phyloP scores from a whole-genome alignment of 306 rosid species.

The Albizia julibrissin region DNA sequence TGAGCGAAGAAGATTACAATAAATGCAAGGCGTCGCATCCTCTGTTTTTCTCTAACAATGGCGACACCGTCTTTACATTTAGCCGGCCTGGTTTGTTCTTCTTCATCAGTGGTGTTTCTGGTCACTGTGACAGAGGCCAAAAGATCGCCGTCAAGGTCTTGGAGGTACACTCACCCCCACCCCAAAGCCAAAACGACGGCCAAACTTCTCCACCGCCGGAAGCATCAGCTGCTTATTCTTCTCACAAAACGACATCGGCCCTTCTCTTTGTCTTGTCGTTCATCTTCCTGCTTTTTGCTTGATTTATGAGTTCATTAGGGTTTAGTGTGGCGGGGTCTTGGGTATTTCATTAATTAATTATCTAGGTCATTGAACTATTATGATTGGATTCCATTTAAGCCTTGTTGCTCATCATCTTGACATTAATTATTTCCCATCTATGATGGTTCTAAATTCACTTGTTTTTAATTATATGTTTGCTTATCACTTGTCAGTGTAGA shows the following conservation, averaged over 20 bases:
- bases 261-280: slow-evolving; percentile 28
- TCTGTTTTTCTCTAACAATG: slow-evolving; percentile 65
- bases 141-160: slow-evolving; percentile 70
- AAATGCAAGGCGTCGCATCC: slow-evolving; percentile 65
- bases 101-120: slow-evolving; percentile 82
- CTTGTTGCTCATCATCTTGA: background rate
- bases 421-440: background rate
- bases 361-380: background rate
- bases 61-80: slow-evolving; percentile 46
- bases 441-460: background rate
- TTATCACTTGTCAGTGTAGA: background rate
- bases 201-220: background rate
- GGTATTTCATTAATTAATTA: background rate
- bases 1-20: slow-evolving; percentile 69
- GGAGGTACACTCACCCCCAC: slow-evolving; percentile 43
- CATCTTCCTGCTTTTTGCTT: slow-evolving; percentile 27
- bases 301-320: slow-evolving; percentile 18
- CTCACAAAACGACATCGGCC: slow-evolving; percentile 17
- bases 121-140: slow-evolving; percentile 76
- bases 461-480: background rate
- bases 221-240: slow-evolving; percentile 31
- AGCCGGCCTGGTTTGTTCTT: slow-evolving; percentile 68
- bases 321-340: background rate
- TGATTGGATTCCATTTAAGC: no score
- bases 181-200: slow-evolving; percentile 26